phyloP scores from a whole-genome alignment of 805 yeast genomes.

The Myxozyma sirexii region DNA sequence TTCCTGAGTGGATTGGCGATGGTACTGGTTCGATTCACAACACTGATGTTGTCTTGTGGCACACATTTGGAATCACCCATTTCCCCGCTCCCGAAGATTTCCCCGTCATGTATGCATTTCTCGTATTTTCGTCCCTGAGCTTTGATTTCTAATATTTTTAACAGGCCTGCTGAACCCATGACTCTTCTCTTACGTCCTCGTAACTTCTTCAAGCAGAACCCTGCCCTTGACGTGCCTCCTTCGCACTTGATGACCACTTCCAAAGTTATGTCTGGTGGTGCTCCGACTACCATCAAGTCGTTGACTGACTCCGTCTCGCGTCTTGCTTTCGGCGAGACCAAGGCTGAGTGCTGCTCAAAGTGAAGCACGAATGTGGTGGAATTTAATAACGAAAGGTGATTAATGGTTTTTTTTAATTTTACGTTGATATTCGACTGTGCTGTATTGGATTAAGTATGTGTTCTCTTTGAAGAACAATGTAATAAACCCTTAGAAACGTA shows the following conservation, averaged over 20 bases:
- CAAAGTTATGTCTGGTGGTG: conserved; percentile 10
- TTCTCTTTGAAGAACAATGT: not conserved
- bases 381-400: not conserved
- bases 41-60: conserved; percentile 75
- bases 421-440: no score
- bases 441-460: not conserved
- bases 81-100: conserved; percentile 89
- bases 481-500: not conserved
- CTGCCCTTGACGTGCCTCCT: conserved; percentile 74
- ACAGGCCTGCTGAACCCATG: conserved; percentile 72
- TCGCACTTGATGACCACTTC: conserved; percentile 32
- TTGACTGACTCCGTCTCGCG: conserved; percentile 29
- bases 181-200: conserved; percentile 75
- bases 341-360: conserved; percentile 13
- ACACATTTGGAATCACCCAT: conserved; percentile 82
- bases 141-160: not conserved
- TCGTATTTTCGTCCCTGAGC: not conserved
- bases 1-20: conserved; percentile 43
- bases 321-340: conserved; percentile 26
- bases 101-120: conserved; percentile 67
- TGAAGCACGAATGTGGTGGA: not conserved
- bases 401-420: no score
- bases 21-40: conserved; percentile 45
- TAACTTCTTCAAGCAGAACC: conserved; percentile 76
- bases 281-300: conserved; percentile 13